Evolutionary conservation across 208 protist species (phyloP), one percentile per base, ranked within the genome.

Genomic region (Lotmaria passim): DNA sequence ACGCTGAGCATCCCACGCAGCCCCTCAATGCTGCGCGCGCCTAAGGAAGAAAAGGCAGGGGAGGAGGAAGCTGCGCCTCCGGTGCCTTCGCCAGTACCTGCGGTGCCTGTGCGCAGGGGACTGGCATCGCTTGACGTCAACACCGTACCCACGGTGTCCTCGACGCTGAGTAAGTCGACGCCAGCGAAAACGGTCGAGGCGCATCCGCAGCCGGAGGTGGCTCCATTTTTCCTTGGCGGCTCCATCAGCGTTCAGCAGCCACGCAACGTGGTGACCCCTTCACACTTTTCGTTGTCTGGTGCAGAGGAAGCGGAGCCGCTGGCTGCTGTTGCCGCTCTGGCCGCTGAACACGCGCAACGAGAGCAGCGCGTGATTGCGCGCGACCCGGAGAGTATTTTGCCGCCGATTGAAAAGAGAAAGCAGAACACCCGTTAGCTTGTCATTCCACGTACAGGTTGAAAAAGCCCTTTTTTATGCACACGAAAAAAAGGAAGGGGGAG

Each of bases 1-100:
- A 87, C 73, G n/a, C 48, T 64, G 31, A 78, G 73, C 31, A 83
- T 66, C 28, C 57, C 52, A 11, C 74, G 57, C 31, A 43, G 46
- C 3, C 72, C 55, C 26, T 43, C 63, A 17, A 24, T 50, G 21
- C 69, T 69, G 38, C 69, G 36, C 23, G 41, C 39, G 26, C 8
- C 8, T 1, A 39, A 11, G 31, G 7, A 28, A 0, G 21, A 41
- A 7, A 7, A 53, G 34, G 24, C 34, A 24, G 39, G 6, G 6
- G 17, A 24, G 43, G 15, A 39, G 46, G 51, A 44, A n/a, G 38
- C 11, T 14, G 26, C 21, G 28, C 41, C 10, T 6, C 12, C 19
- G 7, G 1, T 30, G 38, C 8, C 39, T 7, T 24, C 34, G 1
- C 10, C 31, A 23, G 34, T 50, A 3, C 39, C 64, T 1, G 39